Evolutionary conservation across 441 rosid genomes (phyloP), one percentile per base, ranked within the genome.

Genomic region (Populus tomentosa): DNA sequence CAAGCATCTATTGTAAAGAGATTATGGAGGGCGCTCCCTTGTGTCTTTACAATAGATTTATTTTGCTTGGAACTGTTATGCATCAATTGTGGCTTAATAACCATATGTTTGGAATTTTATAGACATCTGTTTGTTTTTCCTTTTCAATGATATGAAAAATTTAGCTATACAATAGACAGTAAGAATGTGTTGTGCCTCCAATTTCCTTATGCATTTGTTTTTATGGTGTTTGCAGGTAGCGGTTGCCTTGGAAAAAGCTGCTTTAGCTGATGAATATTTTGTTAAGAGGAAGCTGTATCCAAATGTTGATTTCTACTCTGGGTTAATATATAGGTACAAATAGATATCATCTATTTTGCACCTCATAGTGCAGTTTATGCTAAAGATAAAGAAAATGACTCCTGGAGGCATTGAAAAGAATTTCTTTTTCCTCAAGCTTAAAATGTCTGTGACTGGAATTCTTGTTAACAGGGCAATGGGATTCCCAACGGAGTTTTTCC

Each of bases 401-500:
- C 59, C n/a, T 50, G 20, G 20, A 50, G 59, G n/a, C 59, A 50
- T 50, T 16, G 59, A 50, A 50, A 50, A 50, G 59, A 50, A 50
- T 50, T 50, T 50, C 20, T 18, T 76, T 68, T 46, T 68, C 61
- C 18, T n/a, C 20, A 21, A 42, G 70, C n/a, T 20, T 63, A 61
- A 21, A 36, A 28, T 6, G 33, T 38, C 3, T 69, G 33, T 24
- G 18, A 4, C 35, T 50, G 59, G 11, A 30, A 7, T 69, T 62
- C 59, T 2, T 71, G 61, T 80, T 76, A 74, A 81, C 85, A 96
- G 99, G 87, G 98, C 99, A 71, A 94, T 94, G 96, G 99, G 99
- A 83, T 96, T 96, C 83, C 99, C 99, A n/a, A 89, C 98, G 5
- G 99, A 94, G 79, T 96, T 90, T 87, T 96, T 96, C 86, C 90